These are phyloP conservation scores for Paxillus involutus DNA, from an alignment of 768 basidiomycete genomes.

Conservation along the genomic window DNA sequence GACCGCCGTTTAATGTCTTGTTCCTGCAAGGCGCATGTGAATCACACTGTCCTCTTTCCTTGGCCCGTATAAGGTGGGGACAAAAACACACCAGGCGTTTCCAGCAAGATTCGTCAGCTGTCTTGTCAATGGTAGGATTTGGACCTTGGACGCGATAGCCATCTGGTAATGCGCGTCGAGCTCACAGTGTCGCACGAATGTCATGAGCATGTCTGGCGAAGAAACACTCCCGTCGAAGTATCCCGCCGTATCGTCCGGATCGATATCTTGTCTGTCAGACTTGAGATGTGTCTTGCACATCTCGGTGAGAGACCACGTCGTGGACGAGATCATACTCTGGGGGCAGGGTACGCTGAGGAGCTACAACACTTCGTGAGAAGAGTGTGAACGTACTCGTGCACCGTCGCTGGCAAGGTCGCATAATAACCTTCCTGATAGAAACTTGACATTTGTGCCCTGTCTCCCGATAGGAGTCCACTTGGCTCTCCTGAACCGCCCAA, in stretches of 20 bases:
- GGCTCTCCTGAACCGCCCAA: constrained; percentile 84
- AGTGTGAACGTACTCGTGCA: constrained; percentile 63
- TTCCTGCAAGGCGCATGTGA: constrained; percentile 57
- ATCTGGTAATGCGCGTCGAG: constrained; percentile 96
- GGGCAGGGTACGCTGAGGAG: neutral
- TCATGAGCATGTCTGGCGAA: constrained; percentile 74
- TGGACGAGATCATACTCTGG: constrained; percentile 94
- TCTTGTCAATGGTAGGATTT: constrained; percentile 87
- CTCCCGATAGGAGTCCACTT: constrained; percentile 81
- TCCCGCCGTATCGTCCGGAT: constrained; percentile 89
- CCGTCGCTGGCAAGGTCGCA: constrained; percentile 95
- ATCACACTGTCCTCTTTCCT: neutral
- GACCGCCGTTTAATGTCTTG: constrained; percentile 94
- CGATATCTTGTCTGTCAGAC: constrained; percentile 87
- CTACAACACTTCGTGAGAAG: neutral
- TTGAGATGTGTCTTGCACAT: constrained; percentile 93
- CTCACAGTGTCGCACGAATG: constrained; percentile 92
- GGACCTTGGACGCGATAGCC: constrained; percentile 94
- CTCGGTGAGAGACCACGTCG: constrained; percentile 97
- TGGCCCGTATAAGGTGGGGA: neutral
- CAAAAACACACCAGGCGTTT: constrained; percentile 79
- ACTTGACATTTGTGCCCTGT: constrained; percentile 80
- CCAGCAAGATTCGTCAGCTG: constrained; percentile 96
- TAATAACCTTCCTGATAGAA: constrained; percentile 81
- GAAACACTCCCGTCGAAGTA: constrained; percentile 86